Evolutionary conservation across 2,329 filamentous ascomycete species (phyloP).

Genomic region (Penicillium sp.): DNA sequence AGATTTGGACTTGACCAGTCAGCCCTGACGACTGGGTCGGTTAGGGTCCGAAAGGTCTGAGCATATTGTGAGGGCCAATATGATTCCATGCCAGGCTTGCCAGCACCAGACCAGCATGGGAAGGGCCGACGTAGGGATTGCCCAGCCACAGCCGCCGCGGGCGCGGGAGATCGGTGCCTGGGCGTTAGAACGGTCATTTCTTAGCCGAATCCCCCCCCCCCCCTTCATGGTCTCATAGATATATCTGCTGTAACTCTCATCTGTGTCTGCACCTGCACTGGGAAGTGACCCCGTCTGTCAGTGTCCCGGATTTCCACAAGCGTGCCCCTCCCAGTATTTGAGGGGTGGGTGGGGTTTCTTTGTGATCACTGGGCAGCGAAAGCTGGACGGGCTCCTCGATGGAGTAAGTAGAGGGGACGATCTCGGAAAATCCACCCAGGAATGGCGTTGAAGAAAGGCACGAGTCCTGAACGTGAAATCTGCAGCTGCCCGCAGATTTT

Average conservation of each 20-base stretch:
- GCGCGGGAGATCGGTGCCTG: constrained; percentile 29
- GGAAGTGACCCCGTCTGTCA: constrained; percentile 6
- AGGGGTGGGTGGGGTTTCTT: constrained; percentile 19
- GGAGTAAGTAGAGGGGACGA: constrained; percentile 19
- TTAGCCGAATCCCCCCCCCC: not conserved
- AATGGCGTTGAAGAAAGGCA: not conserved
- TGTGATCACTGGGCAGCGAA: constrained; percentile 15
- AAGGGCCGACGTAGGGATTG: not conserved
- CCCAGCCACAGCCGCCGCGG: constrained; percentile 26
- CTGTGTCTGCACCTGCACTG: not conserved
- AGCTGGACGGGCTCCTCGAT: constrained; percentile 20
- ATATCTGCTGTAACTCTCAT: not conserved
- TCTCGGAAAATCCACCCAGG: constrained; percentile 12
- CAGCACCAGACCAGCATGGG: not conserved
- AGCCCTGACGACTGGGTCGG: not conserved
- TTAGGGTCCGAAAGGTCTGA: not conserved
- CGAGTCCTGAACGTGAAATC: not conserved
- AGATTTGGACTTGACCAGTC: not conserved
- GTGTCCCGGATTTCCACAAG: constrained; percentile 19
- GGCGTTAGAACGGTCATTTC: constrained; percentile 12
- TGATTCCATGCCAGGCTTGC: not conserved
- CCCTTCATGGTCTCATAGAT: not conserved
- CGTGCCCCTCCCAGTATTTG: constrained; percentile 15
- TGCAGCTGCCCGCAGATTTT: not conserved
- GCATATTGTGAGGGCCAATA: not conserved